Percentiles rank a stretch among this genome's conserved stretches.
Conservation (phyloP, 2,329 filamentous ascomycete species). For the Fusarium nelsonii region DNA sequence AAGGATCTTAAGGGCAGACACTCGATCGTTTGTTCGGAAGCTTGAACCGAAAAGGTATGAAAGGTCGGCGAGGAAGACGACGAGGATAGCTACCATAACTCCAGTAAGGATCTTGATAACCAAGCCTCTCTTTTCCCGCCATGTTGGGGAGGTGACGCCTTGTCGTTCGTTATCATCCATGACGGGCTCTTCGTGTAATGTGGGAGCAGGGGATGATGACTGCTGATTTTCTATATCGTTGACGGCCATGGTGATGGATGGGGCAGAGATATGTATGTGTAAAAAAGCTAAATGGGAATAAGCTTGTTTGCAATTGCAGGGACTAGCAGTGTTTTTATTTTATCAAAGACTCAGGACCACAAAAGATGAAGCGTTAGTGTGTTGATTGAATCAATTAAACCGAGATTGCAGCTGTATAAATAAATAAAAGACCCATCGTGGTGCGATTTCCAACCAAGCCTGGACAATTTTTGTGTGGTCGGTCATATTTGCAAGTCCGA, state of each 20-base stretch:
- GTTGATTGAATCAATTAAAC: not conserved
- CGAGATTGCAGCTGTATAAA: conserved; percentile 2
- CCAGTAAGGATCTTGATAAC: conserved; percentile 32
- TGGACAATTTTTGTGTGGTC: not conserved
- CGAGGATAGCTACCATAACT: conserved; percentile 32
- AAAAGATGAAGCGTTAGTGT: not conserved
- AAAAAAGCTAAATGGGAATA: not conserved
- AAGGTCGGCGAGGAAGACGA: conserved; percentile 44
- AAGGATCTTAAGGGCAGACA: conserved; percentile 47
- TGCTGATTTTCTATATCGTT: conserved; percentile 26
- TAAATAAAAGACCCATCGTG: conserved; percentile 20
- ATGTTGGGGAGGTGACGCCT: conserved; percentile 24
- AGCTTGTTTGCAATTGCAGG: conserved; percentile 3
- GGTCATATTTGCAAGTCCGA: conserved; percentile 4
- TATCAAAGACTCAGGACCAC: not conserved
- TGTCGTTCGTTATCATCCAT: conserved; percentile 10
- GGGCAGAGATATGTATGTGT: not conserved
- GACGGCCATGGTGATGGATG: conserved; percentile 2
- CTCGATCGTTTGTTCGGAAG: conserved; percentile 42
- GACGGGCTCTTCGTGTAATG: conserved; percentile 24
- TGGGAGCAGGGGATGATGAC: conserved; percentile 31
- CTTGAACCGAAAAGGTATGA: conserved; percentile 53
- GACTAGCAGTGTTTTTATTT: not conserved
- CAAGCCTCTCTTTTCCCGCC: conserved; percentile 21
- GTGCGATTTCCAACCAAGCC: not conserved